phyloP scores from a whole-genome alignment of 1,139 yeast genomes.

The Protomyces inouyei region DNA sequence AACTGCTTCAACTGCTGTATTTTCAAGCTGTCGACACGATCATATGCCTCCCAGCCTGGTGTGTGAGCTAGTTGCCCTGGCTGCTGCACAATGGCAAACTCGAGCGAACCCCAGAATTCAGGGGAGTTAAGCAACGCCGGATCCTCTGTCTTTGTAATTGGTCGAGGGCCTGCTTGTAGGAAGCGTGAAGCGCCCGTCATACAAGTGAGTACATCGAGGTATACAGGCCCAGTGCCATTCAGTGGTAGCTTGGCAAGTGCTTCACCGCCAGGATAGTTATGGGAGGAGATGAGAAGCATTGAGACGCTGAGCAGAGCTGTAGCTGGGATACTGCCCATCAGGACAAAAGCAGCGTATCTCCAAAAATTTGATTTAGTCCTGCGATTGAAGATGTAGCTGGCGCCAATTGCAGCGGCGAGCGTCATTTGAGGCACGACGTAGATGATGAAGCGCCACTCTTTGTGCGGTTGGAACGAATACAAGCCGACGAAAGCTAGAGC shows the following conservation, averaged over 20 bases:
- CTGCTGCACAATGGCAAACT: background rate
- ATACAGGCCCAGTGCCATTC: constrained; percentile 46
- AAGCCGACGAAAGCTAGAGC: constrained; percentile 47
- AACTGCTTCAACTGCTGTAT: background rate
- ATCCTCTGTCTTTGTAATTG: constrained; percentile 49
- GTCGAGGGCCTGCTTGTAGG: constrained; percentile 52
- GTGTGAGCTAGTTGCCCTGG: background rate
- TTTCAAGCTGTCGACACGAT: background rate
- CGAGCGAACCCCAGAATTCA: constrained; percentile 9
- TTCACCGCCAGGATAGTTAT: constrained; percentile 85
- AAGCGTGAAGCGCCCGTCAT: constrained; percentile 84
- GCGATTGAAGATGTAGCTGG: constrained; percentile 42
- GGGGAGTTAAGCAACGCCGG: background rate
- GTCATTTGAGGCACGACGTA: constrained; percentile 69
- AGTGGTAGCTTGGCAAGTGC: constrained; percentile 57
- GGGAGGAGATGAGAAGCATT: constrained; percentile 60
- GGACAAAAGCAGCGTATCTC: constrained; percentile 38
- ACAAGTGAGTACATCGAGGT: constrained; percentile 74
- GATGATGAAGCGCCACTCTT: constrained; percentile 87
- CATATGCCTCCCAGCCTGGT: background rate
- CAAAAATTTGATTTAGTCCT: constrained; percentile 23
- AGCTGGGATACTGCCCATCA: constrained; percentile 37
- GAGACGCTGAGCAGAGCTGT: constrained; percentile 47
- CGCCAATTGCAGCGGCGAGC: constrained; percentile 60
- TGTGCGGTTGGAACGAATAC: constrained; percentile 82